Evolutionary conservation across 345 rosid genomes (phyloP).

Genomic region (Brassica napus): DNA sequence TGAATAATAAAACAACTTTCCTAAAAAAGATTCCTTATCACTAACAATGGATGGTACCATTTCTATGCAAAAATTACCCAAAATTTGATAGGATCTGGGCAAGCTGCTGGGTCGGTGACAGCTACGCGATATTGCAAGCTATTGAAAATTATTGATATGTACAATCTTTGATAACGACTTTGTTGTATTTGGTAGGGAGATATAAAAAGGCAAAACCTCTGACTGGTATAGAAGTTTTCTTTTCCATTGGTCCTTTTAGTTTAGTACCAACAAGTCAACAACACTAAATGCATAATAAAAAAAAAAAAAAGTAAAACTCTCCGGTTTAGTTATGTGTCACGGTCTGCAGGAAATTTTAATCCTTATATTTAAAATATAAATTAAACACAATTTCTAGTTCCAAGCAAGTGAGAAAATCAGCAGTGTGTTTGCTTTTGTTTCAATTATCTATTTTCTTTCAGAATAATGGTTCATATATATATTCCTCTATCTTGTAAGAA

Average conservation of each 20-base stretch:
- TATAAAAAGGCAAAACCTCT: conserved; percentile 18
- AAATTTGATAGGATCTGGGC: conserved; percentile 39
- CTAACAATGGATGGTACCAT: conserved; percentile 43
- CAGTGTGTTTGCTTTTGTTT: neutral
- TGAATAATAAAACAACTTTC: conserved; percentile 40
- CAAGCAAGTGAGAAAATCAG: conserved; percentile 3
- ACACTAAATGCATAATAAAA: conserved; percentile 29
- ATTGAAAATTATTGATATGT: conserved; percentile 43
- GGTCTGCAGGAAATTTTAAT: neutral
- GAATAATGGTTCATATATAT: neutral
- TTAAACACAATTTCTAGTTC: neutral
- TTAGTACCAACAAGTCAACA: conserved; percentile 39
- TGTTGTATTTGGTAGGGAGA: conserved; percentile 24
- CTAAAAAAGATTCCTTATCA: conserved; percentile 45
- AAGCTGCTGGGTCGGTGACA: conserved; percentile 42
- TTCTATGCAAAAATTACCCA: conserved; percentile 36
- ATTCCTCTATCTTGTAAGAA: neutral
- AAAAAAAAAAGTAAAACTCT: neutral
- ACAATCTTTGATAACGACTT: conserved; percentile 43
- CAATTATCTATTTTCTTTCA: neutral
- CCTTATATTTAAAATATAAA: neutral
- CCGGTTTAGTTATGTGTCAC: conserved; percentile 8
- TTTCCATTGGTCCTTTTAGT: conserved; percentile 23
- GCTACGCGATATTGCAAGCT: conserved; percentile 43
- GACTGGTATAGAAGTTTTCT: conserved; percentile 18